Conservation (phyloP, 1,284 basidiomycete genomes). For the Cerioporus squamosus region DNA sequence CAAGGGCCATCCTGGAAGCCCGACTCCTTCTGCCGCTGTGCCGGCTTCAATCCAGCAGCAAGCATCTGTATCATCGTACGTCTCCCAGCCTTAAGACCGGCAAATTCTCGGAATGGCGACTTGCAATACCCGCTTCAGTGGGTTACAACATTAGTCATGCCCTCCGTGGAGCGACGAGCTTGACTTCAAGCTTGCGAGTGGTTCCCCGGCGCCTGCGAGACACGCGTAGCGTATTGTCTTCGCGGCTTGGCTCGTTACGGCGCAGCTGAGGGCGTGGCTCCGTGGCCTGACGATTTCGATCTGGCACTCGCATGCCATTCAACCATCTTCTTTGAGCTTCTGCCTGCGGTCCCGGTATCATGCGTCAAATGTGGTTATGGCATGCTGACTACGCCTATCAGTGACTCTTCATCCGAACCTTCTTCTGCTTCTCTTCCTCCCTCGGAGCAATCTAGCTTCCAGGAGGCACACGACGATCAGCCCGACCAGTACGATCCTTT, state of each 20-base stretch:
- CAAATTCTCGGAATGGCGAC: too few relatives aligned
- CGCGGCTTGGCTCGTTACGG: too few relatives aligned
- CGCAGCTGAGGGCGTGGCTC: too few relatives aligned
- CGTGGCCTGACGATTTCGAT: too few relatives aligned
- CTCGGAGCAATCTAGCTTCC: slow-evolving; percentile 6
- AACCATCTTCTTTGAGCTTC: neutral
- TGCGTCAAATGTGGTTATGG: neutral
- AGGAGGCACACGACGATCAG: slow-evolving; percentile 28
- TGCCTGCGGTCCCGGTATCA: neutral
- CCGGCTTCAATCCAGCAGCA: slow-evolving; percentile 21
- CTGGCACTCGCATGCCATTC: too few relatives aligned
- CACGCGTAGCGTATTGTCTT: too few relatives aligned
- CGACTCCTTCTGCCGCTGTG: slow-evolving; percentile 22
- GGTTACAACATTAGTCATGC: too few relatives aligned
- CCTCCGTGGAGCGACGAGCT: too few relatives aligned
- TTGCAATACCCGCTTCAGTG: too few relatives aligned
- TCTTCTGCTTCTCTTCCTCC: slow-evolving; percentile 17
- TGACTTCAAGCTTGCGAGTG: too few relatives aligned
- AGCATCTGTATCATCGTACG: slow-evolving; percentile 22
- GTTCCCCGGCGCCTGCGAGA: too few relatives aligned
- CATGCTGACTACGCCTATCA: slow-evolving; percentile 8
- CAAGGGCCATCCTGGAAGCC: slow-evolving; percentile 44
- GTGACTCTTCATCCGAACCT: slow-evolving; percentile 24
- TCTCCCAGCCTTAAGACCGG: too few relatives aligned
- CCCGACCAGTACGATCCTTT: slow-evolving; percentile 48